phyloP scores from a whole-genome alignment of 2,329 filamentous ascomycete genomes.

The Curvularia hawaiiensis region DNA sequence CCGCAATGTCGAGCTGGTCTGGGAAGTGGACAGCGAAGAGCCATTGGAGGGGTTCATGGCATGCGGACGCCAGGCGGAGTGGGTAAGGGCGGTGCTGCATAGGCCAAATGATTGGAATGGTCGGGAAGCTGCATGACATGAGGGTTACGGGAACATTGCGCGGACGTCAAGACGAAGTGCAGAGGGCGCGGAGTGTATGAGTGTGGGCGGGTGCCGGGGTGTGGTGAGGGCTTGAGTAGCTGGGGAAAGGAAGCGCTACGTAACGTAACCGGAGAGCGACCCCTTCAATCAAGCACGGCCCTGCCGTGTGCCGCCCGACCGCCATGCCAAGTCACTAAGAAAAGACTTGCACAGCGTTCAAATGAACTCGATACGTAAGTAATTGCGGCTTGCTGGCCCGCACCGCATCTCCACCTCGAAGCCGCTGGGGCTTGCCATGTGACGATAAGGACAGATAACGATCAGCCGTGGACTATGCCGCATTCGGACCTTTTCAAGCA shows the following conservation, averaged over 20 bases:
- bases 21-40: slow-evolving; percentile 43
- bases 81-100: slow-evolving; percentile 45
- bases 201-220: slow-evolving; percentile 12
- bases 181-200: slow-evolving; percentile 15
- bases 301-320: slow-evolving; percentile 19
- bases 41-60: slow-evolving; percentile 50
- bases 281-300: slow-evolving; percentile 24
- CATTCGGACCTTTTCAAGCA: not conserved
- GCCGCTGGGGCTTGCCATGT: not conserved
- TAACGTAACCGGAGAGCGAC: slow-evolving; percentile 17
- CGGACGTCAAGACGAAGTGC: slow-evolving; percentile 7
- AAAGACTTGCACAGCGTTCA: slow-evolving; percentile 12
- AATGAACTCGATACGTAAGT: slow-evolving; percentile 15
- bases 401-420: slow-evolving; percentile 1
- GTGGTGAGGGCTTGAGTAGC: slow-evolving; percentile 22
- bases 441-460: slow-evolving; percentile 35
- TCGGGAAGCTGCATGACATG: slow-evolving; percentile 41
- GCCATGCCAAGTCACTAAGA: slow-evolving; percentile 17
- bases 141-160: slow-evolving; percentile 38
- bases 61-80: slow-evolving; percentile 40
- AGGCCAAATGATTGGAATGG: slow-evolving; percentile 35
- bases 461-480: slow-evolving; percentile 5
- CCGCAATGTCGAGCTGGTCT: slow-evolving; percentile 53
- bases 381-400: slow-evolving; percentile 2
- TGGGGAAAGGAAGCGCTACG: slow-evolving; percentile 26